Base-by-base conservation (phyloP, 805 yeast species). In the Hanseniaspora vineae region DNA sequence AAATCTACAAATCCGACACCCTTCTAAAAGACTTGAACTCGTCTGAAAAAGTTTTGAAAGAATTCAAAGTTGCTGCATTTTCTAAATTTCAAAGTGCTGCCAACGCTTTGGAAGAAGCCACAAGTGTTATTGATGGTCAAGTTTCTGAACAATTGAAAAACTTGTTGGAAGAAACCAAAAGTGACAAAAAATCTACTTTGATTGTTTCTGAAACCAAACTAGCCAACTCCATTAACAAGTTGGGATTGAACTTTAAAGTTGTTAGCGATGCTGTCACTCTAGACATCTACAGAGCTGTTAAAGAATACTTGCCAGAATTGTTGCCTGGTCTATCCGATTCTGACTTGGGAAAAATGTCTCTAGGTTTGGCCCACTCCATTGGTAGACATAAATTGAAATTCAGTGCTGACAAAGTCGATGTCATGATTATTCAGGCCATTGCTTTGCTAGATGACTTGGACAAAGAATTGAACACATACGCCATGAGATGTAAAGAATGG, bases 401-500 rank as follows among this genome's bases (percentile, higher is more conserved):
- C 66, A 83, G 95, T 47, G 95, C 97, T 52, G 98, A 92, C 67
- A 92, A 92, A 71, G 98, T 92, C 50, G 98, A 92, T 70, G 90
- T 94, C 54, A 92, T 92, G 98, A 90, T 92, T 66, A 94, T 92
- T 54, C 98, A 92, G 73, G 98, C 98, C 50, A 92, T 92, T 69
- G 96, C 97, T 18, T 74, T 92, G 56, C 77, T 92, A 62, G 98
- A 92, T 61, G 97, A 92, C 63, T 77, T 92, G 60, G 98, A 92
- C 73, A 92, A 92, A 72, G 98, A 92, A 69, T 77, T 92, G 60
- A 92, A 92, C 73, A 92, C 97, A 46, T 92, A 90, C 61, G 96
- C 97, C 56, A 92, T 92, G 98, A 81, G 98, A 73, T 80, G 90
- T 71, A 92, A 90, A 73, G 98, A 92, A 72, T 92, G 98, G 98